Evolutionary conservation across 2,329 filamentous ascomycete genomes (phyloP), one percentile per base, ranked within the genome.

Genomic region (Calonectria hongkongensis): DNA sequence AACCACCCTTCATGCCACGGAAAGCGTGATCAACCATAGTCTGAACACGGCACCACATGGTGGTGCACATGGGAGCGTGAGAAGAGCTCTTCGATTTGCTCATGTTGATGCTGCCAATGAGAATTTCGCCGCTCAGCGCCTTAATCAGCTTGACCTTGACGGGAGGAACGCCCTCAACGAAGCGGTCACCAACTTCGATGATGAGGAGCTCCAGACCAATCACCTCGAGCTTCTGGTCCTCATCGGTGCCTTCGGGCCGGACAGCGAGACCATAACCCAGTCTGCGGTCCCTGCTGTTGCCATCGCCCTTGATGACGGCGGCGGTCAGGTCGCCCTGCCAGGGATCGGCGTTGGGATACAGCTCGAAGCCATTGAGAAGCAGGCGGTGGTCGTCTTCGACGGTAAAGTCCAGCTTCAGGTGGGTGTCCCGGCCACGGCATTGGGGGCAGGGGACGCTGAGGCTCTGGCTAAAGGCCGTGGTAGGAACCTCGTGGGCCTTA

Each of bases 141-240:
- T 92, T 89, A 81, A 95, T 86, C 21, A 94, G 85, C 76, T 89
- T 89, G 56, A 94, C 85, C 56, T 89, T 88, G 70, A 95, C 86
- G 33, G 84, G 84, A 45, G 89, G 88, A 28, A 92, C 85, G 28
- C 84, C 86, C 54, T 89, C 84, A 68, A 93, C 82, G 71, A 91
- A 90, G 51, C 86, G 84, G 66, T 87, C 83, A 70, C 89, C 90
- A 30, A 94, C 88, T 80, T 92, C 88, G 72, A 92, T 87, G 73
- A 94, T 88, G 75, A 90, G 86, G 45, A 94, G 83, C 74, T 89
- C 86, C 70, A 93, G 79, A 45, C 85, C 82, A 66, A 92, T 81
- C 3, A 92, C 81, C 71, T 89, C 86, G 51, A 92, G 81, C 66
- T 86, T 83, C 73, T 88, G 87, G 12, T 89, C 85, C 63, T 88